Evolutionary conservation across 179 eudicot genomes (phyloP).

Genomic region (Vitellaria paradoxa): DNA sequence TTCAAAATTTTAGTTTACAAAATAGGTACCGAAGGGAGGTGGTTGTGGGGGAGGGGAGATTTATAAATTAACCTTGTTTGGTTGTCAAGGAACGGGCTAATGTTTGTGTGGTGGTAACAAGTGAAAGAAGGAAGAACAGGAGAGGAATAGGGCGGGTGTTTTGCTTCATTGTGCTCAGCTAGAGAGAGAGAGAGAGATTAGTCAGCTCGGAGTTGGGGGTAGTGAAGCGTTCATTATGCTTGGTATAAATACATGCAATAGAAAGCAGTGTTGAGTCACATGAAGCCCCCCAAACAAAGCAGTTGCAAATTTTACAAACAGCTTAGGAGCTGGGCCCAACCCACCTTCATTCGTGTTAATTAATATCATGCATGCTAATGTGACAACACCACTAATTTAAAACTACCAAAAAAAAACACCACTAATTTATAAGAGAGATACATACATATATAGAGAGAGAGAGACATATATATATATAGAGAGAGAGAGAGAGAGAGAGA

Average conservation of each 20-base stretch:
- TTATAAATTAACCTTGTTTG: slow-evolving; percentile 23
- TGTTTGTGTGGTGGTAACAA: slow-evolving; percentile 22
- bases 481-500: no score
- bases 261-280: slow-evolving; percentile 7
- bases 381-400: slow-evolving; percentile 21
- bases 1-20: not conserved
- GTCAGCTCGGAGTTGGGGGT: slow-evolving; percentile 37
- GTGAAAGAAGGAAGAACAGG: slow-evolving; percentile 28
- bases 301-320: not conserved
- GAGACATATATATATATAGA: no score
- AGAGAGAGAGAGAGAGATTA: slow-evolving; percentile 21
- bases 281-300: not conserved
- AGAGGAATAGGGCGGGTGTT: slow-evolving; percentile 12
- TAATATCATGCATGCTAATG: slow-evolving; percentile 15
- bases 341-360: slow-evolving; percentile 12
- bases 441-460: no score
- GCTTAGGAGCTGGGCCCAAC: slow-evolving; percentile 18
- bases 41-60: not conserved
- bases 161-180: slow-evolving; percentile 35
- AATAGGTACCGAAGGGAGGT: not conserved
- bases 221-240: slow-evolving; percentile 25
- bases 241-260: slow-evolving; percentile 41
- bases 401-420: no score
- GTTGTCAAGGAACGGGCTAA: slow-evolving; percentile 37
- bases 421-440: not conserved